A percentile compares a stretch with the other conserved stretches of the same genome.
phyloP scores from a whole-genome alignment of 139 green algal genomes.

The Mychonastes homosphaera region DNA sequence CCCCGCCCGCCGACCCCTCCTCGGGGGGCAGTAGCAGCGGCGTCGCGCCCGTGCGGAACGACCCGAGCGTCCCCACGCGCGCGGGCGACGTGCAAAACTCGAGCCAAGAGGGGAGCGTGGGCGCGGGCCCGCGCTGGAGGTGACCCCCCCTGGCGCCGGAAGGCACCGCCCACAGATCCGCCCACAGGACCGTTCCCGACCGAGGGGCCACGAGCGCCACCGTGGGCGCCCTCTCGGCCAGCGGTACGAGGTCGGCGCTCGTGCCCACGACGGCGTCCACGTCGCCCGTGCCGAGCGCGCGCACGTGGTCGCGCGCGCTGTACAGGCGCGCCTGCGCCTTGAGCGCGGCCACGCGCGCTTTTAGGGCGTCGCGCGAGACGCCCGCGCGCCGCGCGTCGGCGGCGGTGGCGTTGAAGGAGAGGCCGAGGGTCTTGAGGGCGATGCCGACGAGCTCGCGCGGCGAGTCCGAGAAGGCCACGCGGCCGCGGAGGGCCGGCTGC shows the following conservation, averaged over 20 bases:
- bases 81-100: constrained; percentile 51
- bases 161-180: constrained; percentile 64
- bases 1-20: neutral
- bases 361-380: constrained; percentile 13
- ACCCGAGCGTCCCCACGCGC: neutral
- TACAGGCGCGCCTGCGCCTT: constrained; percentile 45
- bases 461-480: constrained; percentile 58
- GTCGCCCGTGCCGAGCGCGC: constrained; percentile 55
- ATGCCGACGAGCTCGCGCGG: constrained; percentile 65
- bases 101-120: constrained; percentile 62
- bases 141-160: constrained; percentile 25
- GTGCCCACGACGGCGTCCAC: constrained; percentile 60
- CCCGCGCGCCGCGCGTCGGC: constrained; percentile 28
- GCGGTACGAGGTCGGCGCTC: constrained; percentile 36
- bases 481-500: constrained; percentile 45
- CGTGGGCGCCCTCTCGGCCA: constrained; percentile 29
- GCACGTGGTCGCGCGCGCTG: constrained; percentile 50
- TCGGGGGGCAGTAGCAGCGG: constrained; percentile 37
- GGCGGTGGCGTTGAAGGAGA: constrained; percentile 35
- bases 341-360: constrained; percentile 27
- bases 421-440: constrained; percentile 49
- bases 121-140: constrained; percentile 34
- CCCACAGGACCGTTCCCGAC: constrained; percentile 61
- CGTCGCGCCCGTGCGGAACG: constrained; percentile 32
- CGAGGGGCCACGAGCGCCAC: constrained; percentile 45